These are phyloP conservation scores for Boletus sp. DNA, from an alignment of 768 basidiomycete species.

Conservation along the genomic window DNA sequence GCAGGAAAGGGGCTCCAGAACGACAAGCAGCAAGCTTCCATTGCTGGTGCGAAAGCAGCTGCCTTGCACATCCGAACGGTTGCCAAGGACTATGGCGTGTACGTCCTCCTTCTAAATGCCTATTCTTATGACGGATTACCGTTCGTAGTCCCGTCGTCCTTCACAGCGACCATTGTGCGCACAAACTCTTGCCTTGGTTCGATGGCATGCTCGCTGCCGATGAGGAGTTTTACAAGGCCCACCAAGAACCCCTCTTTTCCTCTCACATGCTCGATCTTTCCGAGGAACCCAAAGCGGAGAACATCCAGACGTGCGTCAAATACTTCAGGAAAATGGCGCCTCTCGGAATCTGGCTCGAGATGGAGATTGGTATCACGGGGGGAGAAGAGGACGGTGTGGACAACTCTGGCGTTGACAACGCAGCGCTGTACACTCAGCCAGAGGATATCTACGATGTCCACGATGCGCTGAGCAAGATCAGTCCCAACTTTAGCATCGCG, in stretches of 20 bases:
- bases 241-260: constrained; percentile 86
- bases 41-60: constrained; percentile 87
- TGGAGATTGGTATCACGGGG: constrained; percentile 99
- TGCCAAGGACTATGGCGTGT: constrained; percentile 91
- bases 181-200: constrained; percentile 98
- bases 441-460: constrained; percentile 93
- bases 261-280: constrained; percentile 99
- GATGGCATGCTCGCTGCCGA: constrained; percentile 99
- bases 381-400: constrained; percentile 99
- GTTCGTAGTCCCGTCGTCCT: constrained; percentile 83
- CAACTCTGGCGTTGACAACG: constrained; percentile 94
- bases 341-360: constrained; percentile 95
- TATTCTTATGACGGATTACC: not conserved
- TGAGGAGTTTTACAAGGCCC: constrained; percentile 86
- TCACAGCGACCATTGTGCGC: constrained; percentile 98
- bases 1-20: constrained; percentile 96
- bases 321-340: constrained; percentile 96
- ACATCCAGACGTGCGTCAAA: constrained; percentile 88
- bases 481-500: constrained; percentile 95
- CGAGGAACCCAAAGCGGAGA: constrained; percentile 87
- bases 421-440: constrained; percentile 93
- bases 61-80: constrained; percentile 89
- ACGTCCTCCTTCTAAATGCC: constrained; percentile 33
- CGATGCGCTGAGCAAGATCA: constrained; percentile 74
- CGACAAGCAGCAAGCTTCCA: constrained; percentile 93